Evolutionary conservation across 2,329 filamentous ascomycete genomes (phyloP), one percentile per base, ranked within the genome.

Genomic region (Talaromyces piceae): DNA sequence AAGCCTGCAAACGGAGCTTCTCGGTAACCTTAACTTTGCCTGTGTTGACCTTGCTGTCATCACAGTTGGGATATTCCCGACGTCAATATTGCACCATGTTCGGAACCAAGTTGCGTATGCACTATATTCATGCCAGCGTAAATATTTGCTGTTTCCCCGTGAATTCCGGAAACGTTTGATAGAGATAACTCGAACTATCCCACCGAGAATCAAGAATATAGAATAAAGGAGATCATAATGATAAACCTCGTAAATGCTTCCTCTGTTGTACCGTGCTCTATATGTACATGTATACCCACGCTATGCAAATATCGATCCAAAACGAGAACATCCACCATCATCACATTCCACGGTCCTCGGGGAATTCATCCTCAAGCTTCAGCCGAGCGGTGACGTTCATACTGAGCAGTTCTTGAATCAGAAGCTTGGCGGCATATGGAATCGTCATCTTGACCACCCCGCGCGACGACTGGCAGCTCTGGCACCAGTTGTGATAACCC

Each of bases 361-460:
- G 90, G 68, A 98, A 98, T 72, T 97, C 89, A 66, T 98, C 93
- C 62, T 89, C 89, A 58, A 98, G 73, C 74, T 91, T 88, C 71
- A 98, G 75, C 52, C 87, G 79, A 54, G 95, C 91, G 56, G 91
- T 87, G n/a, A 98, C 89, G 68, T 98, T 98, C 93, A 98, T 98
- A 68, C 89, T 95, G 64, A 95, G 85, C 63, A 98, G 72, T 73
- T 98, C 93, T 74, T 98, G 93, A 45, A 97, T 88, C 51, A 98
- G 74, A 65, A 98, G 73, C 78, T 98, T 97, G 1, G 93, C 93
- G 16, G 93, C 93, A 70, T 98, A 98, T 28, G 93, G 93, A 79
- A 98, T 94, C 28, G 86, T 91, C 86, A 98, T 95, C 69, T 87
- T 86, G 13, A 89, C 86, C 23, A 98, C 88, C 26, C 86, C 83